Evolutionary conservation across 2,329 filamentous ascomycete species (phyloP).

Genomic region (Sporothrix pallida): DNA sequence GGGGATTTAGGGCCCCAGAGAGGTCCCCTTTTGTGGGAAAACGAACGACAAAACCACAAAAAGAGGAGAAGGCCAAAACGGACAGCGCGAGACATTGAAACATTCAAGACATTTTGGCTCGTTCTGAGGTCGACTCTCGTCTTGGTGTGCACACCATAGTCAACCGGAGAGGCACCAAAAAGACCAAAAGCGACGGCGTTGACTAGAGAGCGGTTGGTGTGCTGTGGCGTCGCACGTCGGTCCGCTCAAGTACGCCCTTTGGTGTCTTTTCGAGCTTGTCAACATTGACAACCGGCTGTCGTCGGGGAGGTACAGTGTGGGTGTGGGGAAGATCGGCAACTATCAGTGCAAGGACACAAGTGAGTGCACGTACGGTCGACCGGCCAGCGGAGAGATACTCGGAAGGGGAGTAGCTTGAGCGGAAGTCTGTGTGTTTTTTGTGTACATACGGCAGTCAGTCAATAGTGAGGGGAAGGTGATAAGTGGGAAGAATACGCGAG

Average conservation of each 20-base stretch:
- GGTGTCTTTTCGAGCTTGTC: no score
- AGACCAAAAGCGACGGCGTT: no score
- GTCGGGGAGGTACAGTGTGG: not conserved
- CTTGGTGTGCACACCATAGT: slow-evolving; percentile 12
- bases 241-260: not conserved
- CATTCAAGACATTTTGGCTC: not conserved
- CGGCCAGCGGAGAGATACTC: slow-evolving; percentile 13
- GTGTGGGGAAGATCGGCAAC: not conserved
- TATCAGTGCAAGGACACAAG: not conserved
- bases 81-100: slow-evolving; percentile 10
- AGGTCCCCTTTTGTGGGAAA: not conserved
- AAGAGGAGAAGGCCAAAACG: not conserved
- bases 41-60: not conserved
- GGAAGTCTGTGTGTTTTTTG: not conserved
- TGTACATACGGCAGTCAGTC: not conserved
- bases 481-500: not conserved
- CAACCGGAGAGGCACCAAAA: not conserved
- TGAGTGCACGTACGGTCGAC: not conserved
- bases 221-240: not conserved
- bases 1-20: no score
- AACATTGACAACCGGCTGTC: not conserved
- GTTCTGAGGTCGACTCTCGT: not conserved
- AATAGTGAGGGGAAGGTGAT: not conserved
- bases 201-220: no score
- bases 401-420: not conserved